Base-by-base conservation (phyloP, 169 alveolate species). In the Eimeria mitis region DNA sequence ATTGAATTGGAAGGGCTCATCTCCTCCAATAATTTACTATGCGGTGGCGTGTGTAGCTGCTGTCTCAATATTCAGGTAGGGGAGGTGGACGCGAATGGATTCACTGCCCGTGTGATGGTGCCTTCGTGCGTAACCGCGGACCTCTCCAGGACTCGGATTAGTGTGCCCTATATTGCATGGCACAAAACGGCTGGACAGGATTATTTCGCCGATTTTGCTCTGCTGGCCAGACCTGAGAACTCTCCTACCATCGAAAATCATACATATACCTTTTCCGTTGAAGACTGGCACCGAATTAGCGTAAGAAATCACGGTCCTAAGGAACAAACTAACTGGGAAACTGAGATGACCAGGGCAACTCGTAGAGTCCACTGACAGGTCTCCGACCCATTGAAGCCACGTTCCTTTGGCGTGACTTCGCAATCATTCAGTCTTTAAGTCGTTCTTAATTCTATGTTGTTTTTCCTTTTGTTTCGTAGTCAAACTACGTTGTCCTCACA, bases 91-190 rank as follows among this genome's bases (percentile, higher is more conserved):
- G 54, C 14, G 9, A 61, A 65, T 21, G 94, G 94, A 31, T 87
- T 87, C 8, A 87, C 94, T 25, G 94, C 83, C 31, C 83, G 94
- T 11, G 84, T 63, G 47, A 63, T 65, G 94, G 65, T 87, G 65
- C 94, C 94, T 2, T 28, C 94, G 37, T 87, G 94, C 94, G n/a
- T 87, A 37, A 65, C 65, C n/a, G 83, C 94, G 52, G 94, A 87
- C 83, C 56, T 87, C 14, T 42, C 83, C 14, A 63, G 63, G 78
- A 87, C 70, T 65, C n/a, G 16, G 34, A 63, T 87, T 61, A 63
- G 63, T 25, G 68, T 87, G 31, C 94, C 94, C 13, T 87, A 87
- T 70, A 31, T 87, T 65, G 94, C 44, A 31, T 87, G 78, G 94
- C 2, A 23, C 44, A 87, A 61, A 16, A 87, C 94, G 40, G 71